Conservation (phyloP, 176 grass and related monocot genomes). For the Aegilops bicornis region DNA sequence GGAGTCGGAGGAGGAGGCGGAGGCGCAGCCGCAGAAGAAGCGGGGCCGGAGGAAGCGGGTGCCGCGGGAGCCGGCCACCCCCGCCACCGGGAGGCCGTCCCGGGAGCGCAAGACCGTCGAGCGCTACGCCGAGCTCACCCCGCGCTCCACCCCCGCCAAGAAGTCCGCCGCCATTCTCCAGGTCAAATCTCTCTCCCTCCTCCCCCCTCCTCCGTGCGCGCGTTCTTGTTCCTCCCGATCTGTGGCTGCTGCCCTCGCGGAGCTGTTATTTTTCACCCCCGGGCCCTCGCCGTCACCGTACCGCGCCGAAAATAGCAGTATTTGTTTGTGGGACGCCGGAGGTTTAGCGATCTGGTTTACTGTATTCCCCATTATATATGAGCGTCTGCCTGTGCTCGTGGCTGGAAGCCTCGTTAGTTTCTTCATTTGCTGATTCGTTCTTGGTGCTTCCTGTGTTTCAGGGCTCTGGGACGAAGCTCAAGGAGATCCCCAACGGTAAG, state of each 20-base stretch:
- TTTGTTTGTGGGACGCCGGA: no score
- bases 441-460: slow-evolving; percentile 20
- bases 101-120: slow-evolving; percentile 93
- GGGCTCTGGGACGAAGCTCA: slow-evolving; percentile 93
- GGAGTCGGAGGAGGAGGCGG: neutral
- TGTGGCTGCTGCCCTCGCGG: neutral
- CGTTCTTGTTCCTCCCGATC: neutral
- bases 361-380: no score
- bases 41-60: slow-evolving; percentile 19
- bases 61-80: slow-evolving; percentile 1
- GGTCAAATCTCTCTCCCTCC: slow-evolving; percentile 19
- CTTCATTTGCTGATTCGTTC: neutral
- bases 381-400: no score
- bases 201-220: no score
- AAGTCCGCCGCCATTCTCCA: slow-evolving; percentile 67
- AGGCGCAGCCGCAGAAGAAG: slow-evolving; percentile 25
- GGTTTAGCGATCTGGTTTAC: no score
- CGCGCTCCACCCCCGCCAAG: slow-evolving; percentile 38
- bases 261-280: neutral
- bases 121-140: slow-evolving; percentile 69
- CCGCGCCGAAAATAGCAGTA: neutral
- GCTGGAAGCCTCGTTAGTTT: neutral
- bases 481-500: slow-evolving; percentile 93
- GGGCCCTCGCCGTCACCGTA: no score
- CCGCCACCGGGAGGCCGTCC: slow-evolving; percentile 49